Percentiles rank a stretch among this genome's conserved stretches.
Evolutionary conservation across 768 basidiomycete species (phyloP).

Genomic region (Tricholoma hemisulphureum): DNA sequence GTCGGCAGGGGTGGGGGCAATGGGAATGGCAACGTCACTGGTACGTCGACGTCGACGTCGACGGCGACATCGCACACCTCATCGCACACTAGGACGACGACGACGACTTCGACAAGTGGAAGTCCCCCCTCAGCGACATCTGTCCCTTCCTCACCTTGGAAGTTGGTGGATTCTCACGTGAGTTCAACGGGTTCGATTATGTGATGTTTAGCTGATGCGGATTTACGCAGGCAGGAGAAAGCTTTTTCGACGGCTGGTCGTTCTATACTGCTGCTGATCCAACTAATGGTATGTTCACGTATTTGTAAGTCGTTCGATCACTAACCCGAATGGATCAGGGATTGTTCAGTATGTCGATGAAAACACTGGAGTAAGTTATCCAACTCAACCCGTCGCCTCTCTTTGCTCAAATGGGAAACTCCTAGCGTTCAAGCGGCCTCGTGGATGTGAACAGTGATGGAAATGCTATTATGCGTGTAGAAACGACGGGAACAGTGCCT

Average conservation of each 20-base stretch:
- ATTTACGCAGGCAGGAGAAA: slow-evolving; percentile 50
- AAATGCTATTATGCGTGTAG: slow-evolving; percentile 84
- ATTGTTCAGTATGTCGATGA: slow-evolving; percentile 67
- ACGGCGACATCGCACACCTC: slow-evolving; percentile 17
- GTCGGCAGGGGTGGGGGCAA: slow-evolving; percentile 17
- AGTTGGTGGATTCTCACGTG: slow-evolving; percentile 58
- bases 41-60: slow-evolving; percentile 13
- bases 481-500: slow-evolving; percentile 74
- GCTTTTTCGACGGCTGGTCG: slow-evolving; percentile 82
- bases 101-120: slow-evolving; percentile 16
- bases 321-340: slow-evolving; percentile 17
- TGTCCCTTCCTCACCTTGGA: slow-evolving; percentile 52
- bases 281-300: slow-evolving; percentile 54
- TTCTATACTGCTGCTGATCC: slow-evolving; percentile 74
- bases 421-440: slow-evolving; percentile 56
- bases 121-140: slow-evolving; percentile 23
- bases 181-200: slow-evolving; percentile 19
- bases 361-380: slow-evolving; percentile 49
- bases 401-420: slow-evolving; percentile 2
- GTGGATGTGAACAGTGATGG: slow-evolving; percentile 65
- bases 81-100: slow-evolving; percentile 15
- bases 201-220: slow-evolving; percentile 3
- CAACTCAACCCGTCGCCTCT: background rate
- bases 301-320: background rate
- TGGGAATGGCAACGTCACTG: slow-evolving; percentile 21